Conservation (phyloP, 352 stramenopile species). For the Albugo candida region DNA sequence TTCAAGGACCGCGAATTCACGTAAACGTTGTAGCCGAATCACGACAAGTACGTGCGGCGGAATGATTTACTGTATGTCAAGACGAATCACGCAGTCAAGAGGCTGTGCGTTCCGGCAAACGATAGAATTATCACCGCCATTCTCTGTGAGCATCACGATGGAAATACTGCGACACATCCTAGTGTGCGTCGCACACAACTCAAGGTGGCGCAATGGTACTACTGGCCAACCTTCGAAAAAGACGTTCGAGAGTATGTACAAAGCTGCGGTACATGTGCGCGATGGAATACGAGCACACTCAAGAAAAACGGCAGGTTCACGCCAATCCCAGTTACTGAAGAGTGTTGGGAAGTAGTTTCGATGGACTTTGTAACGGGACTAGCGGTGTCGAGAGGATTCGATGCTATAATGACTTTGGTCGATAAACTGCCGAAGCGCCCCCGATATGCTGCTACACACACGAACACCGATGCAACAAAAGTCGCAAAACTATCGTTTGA, state of each 20-base stretch:
- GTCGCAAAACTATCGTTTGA: too few species aligned
- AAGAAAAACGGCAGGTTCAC: constrained; percentile 6
- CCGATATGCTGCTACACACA: constrained; percentile 6
- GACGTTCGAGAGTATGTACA: constrained; percentile 4
- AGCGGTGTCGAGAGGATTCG: constrained; percentile 6
- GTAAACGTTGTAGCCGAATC: too few species aligned
- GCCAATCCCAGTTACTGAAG: neutral
- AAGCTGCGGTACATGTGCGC: constrained; percentile 2
- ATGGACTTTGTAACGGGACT: constrained; percentile 9
- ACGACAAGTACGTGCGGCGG: neutral
- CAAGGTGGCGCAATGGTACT: constrained; percentile 3
- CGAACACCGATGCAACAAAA: neutral
- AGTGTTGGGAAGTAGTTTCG: constrained; percentile 7
- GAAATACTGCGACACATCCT: neutral
- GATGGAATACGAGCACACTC: neutral
- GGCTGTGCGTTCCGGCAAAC: neutral
- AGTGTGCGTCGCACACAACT: constrained; percentile 1
- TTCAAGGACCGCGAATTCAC: too few species aligned
- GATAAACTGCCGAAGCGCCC: constrained; percentile 5
- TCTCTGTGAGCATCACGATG: constrained; percentile 3
- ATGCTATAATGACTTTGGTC: neutral
- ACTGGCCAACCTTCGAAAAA: constrained; percentile 4
- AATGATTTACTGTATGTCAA: neutral
- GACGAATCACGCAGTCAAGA: neutral
- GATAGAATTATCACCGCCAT: neutral